Evolutionary conservation across 108 stramenopile genomes (phyloP), one percentile per base, ranked within the genome.

Genomic region (Schizochytrium sp.): DNA sequence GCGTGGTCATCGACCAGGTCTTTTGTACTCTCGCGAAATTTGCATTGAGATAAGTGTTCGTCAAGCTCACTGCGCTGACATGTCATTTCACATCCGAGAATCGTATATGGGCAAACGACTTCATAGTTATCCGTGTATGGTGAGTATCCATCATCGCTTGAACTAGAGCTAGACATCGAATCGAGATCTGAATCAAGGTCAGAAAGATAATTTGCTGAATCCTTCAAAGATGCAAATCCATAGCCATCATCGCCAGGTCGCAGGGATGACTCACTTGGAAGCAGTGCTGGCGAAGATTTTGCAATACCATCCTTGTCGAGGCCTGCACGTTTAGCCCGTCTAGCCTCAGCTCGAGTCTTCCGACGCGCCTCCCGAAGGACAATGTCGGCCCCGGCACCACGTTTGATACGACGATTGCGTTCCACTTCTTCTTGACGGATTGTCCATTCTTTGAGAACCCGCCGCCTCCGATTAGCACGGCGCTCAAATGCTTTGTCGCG

Each of bases 401-500:
- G 76, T 53, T 83, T 83, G 76, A 83, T 83, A 53, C 76, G 76
- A 5, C 76, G 47, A 38, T 49, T 40, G 0, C 76, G 5, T 40
- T 83, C 76, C 0, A 55, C 53, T 40, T 83, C 76, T 55, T 83
- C 76, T 28, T 83, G 76, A 0, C 53, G 76, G 38, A 83, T 83
- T 10, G 76, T 83, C 76, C 76, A 83, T 53, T 5, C 53, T 28
- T 83, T 83, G 50, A 49, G 53, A 10, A 10, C 50, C n/a, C 53
- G 50, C 53, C 76, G 76, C 13, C n/a, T 47, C 0, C n/a, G 5
- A 28, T 83, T 83, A n/a, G 40, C 28, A 53, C 76, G 76, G 0
- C 76, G 76, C 76, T 83, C 76, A 2, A 47, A 83, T n/a, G 76
- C 76, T 10, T 55, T 49, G 76, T 83, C 76, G 47, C 76, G 76